Conservation (phyloP, 116 monocot species). For the Zostera marina region DNA sequence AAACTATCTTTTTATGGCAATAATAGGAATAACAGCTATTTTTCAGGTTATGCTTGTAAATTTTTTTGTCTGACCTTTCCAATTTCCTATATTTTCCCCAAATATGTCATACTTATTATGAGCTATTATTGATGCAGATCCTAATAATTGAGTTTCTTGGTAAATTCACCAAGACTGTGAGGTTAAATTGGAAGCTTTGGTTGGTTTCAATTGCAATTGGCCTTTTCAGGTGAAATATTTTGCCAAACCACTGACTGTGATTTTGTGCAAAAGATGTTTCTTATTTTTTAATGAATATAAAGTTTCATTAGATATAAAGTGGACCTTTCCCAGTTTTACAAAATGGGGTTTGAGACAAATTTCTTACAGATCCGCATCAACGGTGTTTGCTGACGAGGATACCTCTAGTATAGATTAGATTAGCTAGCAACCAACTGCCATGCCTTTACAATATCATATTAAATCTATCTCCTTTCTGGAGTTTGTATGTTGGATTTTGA, state of each 20-base stretch:
- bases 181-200: slow-evolving; percentile 57
- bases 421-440: no score
- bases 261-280: not conserved
- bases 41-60: slow-evolving; percentile 29
- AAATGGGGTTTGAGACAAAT: no score
- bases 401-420: no score
- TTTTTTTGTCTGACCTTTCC: not conserved
- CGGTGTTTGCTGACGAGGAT: no score
- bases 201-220: slow-evolving; percentile 45
- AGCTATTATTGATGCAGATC: slow-evolving; percentile 17
- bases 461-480: no score
- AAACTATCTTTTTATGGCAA: slow-evolving; percentile 67
- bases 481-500: not conserved
- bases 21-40: slow-evolving; percentile 46
- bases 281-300: not conserved
- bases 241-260: not conserved
- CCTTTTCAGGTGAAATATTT: slow-evolving; percentile 21
- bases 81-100: not conserved
- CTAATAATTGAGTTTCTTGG: slow-evolving; percentile 69
- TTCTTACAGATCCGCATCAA: no score
- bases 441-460: no score
- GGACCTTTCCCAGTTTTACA: no score
- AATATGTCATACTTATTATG: not conserved
- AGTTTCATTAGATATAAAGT: no score
- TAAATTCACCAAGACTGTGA: slow-evolving; percentile 45